phyloP scores from a whole-genome alignment of 148 eudicot species.

The Rhododendron ovatum region DNA sequence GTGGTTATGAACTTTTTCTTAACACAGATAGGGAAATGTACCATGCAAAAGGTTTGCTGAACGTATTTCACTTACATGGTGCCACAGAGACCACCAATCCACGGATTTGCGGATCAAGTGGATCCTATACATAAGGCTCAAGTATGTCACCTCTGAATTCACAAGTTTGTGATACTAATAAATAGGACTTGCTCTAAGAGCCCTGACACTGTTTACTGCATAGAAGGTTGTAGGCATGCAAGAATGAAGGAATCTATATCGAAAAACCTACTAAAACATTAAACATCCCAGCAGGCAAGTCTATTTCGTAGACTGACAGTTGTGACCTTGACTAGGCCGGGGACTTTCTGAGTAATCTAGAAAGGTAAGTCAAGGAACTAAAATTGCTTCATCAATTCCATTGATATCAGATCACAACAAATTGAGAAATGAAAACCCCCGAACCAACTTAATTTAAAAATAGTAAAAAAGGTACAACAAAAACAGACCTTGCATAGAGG shows the following conservation, averaged over 20 bases:
- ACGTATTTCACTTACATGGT: neutral
- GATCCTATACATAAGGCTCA: neutral
- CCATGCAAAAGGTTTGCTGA: neutral
- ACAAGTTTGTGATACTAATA: neutral
- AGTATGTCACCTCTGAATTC: neutral
- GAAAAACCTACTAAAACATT: neutral
- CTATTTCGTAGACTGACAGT: neutral
- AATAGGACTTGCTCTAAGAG: neutral
- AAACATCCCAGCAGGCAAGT: neutral
- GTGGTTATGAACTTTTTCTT: neutral
- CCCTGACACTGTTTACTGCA: neutral
- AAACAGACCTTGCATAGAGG: constrained; percentile 81
- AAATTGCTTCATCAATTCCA: neutral
- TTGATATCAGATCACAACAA: neutral
- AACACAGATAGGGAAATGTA: neutral
- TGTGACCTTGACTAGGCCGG: neutral
- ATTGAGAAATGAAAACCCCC: neutral
- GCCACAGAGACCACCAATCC: neutral
- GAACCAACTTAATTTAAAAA: neutral
- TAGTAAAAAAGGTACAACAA: neutral
- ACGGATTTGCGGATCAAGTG: neutral
- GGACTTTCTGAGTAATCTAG: neutral
- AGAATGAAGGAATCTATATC: neutral
- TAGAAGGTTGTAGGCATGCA: neutral
- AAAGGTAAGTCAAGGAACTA: neutral